A percentile compares a stretch with the other conserved stretches of the same genome.
These are phyloP conservation scores for Daedaleopsis nitida DNA, from an alignment of 768 basidiomycete genomes.

Conservation along the genomic window DNA sequence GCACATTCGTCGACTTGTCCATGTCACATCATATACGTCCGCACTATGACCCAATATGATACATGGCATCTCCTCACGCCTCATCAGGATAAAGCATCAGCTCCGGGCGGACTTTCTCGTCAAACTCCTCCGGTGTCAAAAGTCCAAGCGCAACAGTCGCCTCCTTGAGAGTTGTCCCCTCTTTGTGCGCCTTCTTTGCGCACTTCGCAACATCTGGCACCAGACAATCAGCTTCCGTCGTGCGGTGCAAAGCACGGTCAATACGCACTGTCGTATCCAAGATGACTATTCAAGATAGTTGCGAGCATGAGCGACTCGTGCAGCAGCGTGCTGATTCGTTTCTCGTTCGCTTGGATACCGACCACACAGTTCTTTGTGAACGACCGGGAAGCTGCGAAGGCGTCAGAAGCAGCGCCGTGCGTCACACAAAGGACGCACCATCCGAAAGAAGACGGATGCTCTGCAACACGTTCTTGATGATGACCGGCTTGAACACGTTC, in stretches of 20 bases:
- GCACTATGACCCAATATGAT: conserved; percentile 14
- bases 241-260: neutral
- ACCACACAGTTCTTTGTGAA: conserved; percentile 98
- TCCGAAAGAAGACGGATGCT: conserved; percentile 93
- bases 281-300: conserved; percentile 92
- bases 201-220: conserved; percentile 92
- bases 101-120: conserved; percentile 90
- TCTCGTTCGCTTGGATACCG: conserved; percentile 96
- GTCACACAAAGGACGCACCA: conserved; percentile 48
- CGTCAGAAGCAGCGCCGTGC: neutral
- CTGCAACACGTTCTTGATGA: conserved; percentile 97
- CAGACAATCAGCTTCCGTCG: conserved; percentile 11
- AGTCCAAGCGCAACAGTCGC: conserved; percentile 88
- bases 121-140: conserved; percentile 89
- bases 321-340: conserved; percentile 82
- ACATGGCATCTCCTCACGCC: conserved; percentile 27
- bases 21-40: conserved; percentile 19
- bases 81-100: conserved; percentile 83
- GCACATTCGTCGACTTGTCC: conserved; percentile 11
- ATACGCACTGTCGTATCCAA: conserved; percentile 94
- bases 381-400: conserved; percentile 69
- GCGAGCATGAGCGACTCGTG: conserved; percentile 98
- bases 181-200: conserved; percentile 99
- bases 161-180: conserved; percentile 95
- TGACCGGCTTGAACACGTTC: conserved; percentile 99